Conservation (phyloP, 352 stramenopile genomes). For the Lagenidium sp. region DNA sequence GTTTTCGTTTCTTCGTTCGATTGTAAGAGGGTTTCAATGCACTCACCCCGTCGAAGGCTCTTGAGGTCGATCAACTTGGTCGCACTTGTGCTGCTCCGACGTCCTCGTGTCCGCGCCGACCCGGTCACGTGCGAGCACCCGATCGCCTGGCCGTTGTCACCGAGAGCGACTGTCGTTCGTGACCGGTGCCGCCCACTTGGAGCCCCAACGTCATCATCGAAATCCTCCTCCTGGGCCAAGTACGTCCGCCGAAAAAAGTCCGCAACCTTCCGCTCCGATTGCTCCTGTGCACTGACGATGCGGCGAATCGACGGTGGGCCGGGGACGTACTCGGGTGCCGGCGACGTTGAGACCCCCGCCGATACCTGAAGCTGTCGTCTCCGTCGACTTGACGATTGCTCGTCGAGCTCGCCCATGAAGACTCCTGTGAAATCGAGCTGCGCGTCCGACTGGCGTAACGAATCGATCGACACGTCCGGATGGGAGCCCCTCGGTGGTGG, state of each 20-base stretch:
- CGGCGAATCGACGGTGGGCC: conserved; percentile 18
- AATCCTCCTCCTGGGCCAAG: conserved; percentile 3
- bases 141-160: not conserved
- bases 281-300: conserved; percentile 26
- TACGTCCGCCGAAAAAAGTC: conserved; percentile 39
- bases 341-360: not conserved
- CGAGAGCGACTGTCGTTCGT: conserved; percentile 1
- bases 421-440: conserved; percentile 44
- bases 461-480: conserved; percentile 18
- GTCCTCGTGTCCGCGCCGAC: not conserved
- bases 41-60: conserved; percentile 2
- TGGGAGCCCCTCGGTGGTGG: no score
- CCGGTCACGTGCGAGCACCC: not conserved
- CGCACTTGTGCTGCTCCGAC: conserved; percentile 11
- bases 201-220: conserved; percentile 16
- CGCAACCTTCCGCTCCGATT: conserved; percentile 31
- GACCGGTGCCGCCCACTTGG: conserved; percentile 11
- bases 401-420: conserved; percentile 26
- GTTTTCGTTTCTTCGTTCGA: conserved; percentile 13
- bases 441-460: conserved; percentile 16
- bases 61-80: conserved; percentile 9
- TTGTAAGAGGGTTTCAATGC: conserved; percentile 9
- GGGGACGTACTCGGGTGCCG: not conserved
- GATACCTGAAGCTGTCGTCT: not conserved
- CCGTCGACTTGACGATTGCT: conserved; percentile 7